These are phyloP conservation scores for Bjerkandera adusta DNA, from an alignment of 1,284 basidiomycete genomes.

Conservation along the genomic window DNA sequence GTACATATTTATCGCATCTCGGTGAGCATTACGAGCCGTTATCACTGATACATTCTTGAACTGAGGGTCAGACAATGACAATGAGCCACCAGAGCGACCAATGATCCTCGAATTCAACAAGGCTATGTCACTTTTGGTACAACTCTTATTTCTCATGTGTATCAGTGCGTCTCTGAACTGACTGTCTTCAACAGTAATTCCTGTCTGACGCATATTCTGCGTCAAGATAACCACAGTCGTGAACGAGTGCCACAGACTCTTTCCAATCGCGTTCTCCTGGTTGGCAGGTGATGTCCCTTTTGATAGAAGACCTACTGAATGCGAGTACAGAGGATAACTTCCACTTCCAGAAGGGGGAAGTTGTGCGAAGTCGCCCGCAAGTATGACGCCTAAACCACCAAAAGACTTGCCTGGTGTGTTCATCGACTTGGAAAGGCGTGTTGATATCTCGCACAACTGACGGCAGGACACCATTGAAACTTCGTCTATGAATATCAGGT, in stretches of 20 bases:
- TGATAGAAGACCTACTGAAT: slow-evolving; percentile 11
- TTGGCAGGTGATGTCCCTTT: slow-evolving; percentile 5
- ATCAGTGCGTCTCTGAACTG: slow-evolving; percentile 23
- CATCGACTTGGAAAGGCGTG: too few relatives aligned
- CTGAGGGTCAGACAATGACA: neutral
- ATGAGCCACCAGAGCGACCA: neutral
- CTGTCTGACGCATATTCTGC: slow-evolving; percentile 36
- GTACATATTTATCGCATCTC: neutral
- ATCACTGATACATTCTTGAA: neutral
- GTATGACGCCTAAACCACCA: too few relatives aligned
- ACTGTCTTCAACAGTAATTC: slow-evolving; percentile 22
- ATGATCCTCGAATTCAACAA: neutral
- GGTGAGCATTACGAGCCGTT: neutral
- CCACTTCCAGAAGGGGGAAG: slow-evolving; percentile 22
- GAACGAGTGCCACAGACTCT: slow-evolving; percentile 34
- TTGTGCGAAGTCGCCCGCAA: too few relatives aligned
- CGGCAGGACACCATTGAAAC: slow-evolving; percentile 1
- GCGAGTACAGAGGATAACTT: slow-evolving; percentile 20
- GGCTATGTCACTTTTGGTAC: neutral
- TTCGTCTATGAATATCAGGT: slow-evolving; percentile 1
- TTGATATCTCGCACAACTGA: too few relatives aligned
- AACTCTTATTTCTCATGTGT: neutral
- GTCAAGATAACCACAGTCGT: slow-evolving; percentile 34
- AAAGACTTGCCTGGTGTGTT: too few relatives aligned
- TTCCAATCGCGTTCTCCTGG: slow-evolving; percentile 31